Base-by-base conservation (phyloP, 2,329 filamentous ascomycete species). In the Xylariaceae sp. region DNA sequence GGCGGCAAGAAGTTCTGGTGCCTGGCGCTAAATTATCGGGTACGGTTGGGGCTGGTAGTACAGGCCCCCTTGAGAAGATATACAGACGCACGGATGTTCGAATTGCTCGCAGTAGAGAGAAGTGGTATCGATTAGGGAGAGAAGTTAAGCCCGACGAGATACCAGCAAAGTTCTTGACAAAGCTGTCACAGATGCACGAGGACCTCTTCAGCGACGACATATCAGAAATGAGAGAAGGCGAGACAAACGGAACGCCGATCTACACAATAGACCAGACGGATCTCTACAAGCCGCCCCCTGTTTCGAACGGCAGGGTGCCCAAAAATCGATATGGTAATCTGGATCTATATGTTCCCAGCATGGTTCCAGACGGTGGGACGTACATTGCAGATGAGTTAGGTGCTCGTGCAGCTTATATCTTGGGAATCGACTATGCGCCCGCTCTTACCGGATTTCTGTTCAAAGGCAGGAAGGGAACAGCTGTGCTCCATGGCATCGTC, bases 271-370 rank as follows among this genome's bases (percentile, higher is more conserved):
- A 82, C 9, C 83, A 90, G 62, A 89, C 92, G 0, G 80, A 86
- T 12, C 53, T 85, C 0, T 97, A 95, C 67, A 70, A 80, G 11
- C 81, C 92, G 0, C 87, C 89, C 1, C 85, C 90, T 0, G 85
- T 97, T 1, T 74, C 87, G 3, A 71, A 83, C 45, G 91, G 90
- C 0, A 75, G 76, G 11, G 79, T 97, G 1, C 92, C 94, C 0
- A 92, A 89, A 70, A 99, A 99, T 64, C 85, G 86, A 15, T 99
- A 90, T 67, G 90, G 90, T 11, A 99, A 99, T 63, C 85, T 97
- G 51, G 94, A 97, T 62, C 80, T 95, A 36, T 97, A 92, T 65
- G 90, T 96, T 11, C 85, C 89, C 0, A 89, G 83, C 54, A 97
- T 99, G 94, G 77, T 97, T 0, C 94, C 94, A 0, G 70, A 72